Evolutionary conservation across 495 filamentous ascomycete species (phyloP).

Genomic region (Niebla homalea): DNA sequence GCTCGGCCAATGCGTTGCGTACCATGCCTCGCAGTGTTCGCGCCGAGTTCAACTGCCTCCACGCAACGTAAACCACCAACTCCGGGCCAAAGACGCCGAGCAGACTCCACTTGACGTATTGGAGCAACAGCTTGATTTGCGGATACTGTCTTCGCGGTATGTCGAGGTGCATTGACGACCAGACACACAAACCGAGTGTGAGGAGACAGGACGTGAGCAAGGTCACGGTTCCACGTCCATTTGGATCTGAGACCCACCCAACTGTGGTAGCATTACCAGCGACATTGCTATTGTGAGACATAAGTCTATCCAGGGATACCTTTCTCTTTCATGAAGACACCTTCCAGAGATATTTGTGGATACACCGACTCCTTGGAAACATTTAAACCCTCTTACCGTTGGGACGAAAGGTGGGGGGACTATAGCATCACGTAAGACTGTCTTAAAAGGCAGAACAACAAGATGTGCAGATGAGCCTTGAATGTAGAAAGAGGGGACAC

Average conservation of each 20-base stretch:
- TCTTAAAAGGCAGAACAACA: too few relatives aligned
- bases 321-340: too few relatives aligned
- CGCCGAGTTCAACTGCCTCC: conserved; percentile 9
- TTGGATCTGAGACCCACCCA: conserved; percentile 3
- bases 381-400: too few relatives aligned
- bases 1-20: neutral
- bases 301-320: too few relatives aligned
- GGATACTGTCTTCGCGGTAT: conserved; percentile 9
- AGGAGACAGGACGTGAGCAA: conserved; percentile 23
- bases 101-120: neutral
- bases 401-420: too few relatives aligned
- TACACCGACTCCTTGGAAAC: too few relatives aligned
- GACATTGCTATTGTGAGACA: too few relatives aligned
- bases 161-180: conserved; percentile 29
- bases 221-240: conserved; percentile 21
- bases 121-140: neutral
- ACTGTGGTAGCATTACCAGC: too few relatives aligned
- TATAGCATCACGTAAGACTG: too few relatives aligned
- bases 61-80: conserved; percentile 6
- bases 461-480: too few relatives aligned
- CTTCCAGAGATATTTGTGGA: too few relatives aligned
- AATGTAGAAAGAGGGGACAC: too few relatives aligned
- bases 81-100: neutral
- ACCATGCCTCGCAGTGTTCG: neutral
- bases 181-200: conserved; percentile 28